Conservation (phyloP, 2,329 filamentous ascomycete genomes). For the Beauveria sp. region DNA sequence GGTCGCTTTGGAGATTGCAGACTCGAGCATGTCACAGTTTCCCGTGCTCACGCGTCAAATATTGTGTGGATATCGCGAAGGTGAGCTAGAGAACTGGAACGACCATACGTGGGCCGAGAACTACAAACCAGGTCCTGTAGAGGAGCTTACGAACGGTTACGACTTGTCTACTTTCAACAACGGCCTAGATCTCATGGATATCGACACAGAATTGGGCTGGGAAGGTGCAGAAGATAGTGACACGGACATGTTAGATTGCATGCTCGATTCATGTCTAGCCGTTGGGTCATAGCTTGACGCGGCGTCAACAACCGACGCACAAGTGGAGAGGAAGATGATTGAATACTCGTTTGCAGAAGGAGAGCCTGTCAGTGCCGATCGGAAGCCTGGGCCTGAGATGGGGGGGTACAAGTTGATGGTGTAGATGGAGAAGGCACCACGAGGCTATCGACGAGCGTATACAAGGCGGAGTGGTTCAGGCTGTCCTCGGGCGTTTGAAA, state of each 20-base stretch:
- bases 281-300: constrained; percentile 28
- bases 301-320: background rate
- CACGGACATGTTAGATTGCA: constrained; percentile 43
- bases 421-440: background rate
- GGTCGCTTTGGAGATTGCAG: constrained; percentile 66
- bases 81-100: constrained; percentile 61
- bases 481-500: background rate
- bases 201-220: constrained; percentile 53
- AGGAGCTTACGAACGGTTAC: constrained; percentile 26
- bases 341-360: too few species aligned
- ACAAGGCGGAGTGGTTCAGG: background rate
- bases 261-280: constrained; percentile 50
- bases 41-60: constrained; percentile 67
- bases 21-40: constrained; percentile 69
- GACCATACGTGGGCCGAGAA: constrained; percentile 49
- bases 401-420: background rate
- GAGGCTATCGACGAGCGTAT: background rate
- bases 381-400: too few species aligned
- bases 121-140: constrained; percentile 20
- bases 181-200: constrained; percentile 51
- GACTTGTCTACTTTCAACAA: constrained; percentile 35
- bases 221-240: constrained; percentile 50
- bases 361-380: background rate
- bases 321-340: too few species aligned
- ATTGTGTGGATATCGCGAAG: constrained; percentile 63